These are phyloP conservation scores for Cutaneotrichosporon sp. DNA, from an alignment of 1,284 basidiomycete species.

Conservation along the genomic window DNA sequence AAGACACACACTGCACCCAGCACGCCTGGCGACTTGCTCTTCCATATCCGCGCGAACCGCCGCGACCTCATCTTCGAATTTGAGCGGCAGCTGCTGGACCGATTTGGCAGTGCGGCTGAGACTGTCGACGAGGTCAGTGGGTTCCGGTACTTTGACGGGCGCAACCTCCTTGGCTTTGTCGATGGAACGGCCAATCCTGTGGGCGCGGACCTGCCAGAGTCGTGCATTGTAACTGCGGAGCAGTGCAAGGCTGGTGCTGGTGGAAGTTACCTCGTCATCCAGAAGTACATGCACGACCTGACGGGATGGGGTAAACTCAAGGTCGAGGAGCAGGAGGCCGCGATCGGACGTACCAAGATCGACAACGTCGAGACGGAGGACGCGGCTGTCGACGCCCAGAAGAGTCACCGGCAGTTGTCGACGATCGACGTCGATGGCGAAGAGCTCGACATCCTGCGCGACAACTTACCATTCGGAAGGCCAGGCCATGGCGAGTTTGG, in stretches of 20 bases:
- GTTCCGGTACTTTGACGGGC: conserved; percentile 29
- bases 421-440: conserved; percentile 19
- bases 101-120: conserved; percentile 14
- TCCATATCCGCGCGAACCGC: conserved; percentile 24
- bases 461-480: conserved; percentile 28
- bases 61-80: conserved; percentile 27
- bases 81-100: conserved; percentile 19
- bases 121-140: conserved; percentile 19
- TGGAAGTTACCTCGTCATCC: conserved; percentile 22
- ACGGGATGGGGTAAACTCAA: conserved; percentile 17
- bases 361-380: conserved; percentile 25
- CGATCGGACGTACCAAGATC: conserved; percentile 26
- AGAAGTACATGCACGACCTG: conserved; percentile 27
- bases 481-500: conserved; percentile 22
- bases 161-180: conserved; percentile 27
- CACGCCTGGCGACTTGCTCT: conserved; percentile 23
- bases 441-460: conserved; percentile 26
- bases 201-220: conserved; percentile 12
- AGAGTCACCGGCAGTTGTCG: conserved; percentile 26
- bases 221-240: conserved; percentile 9
- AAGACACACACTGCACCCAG: conserved; percentile 16
- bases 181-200: conserved; percentile 29
- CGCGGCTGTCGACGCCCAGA: conserved; percentile 16
- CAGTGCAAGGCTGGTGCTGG: conserved; percentile 7
- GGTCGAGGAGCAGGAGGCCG: conserved; percentile 20